Conservation (phyloP, 352 stramenopile species). For the Globisporangium yorkense region DNA sequence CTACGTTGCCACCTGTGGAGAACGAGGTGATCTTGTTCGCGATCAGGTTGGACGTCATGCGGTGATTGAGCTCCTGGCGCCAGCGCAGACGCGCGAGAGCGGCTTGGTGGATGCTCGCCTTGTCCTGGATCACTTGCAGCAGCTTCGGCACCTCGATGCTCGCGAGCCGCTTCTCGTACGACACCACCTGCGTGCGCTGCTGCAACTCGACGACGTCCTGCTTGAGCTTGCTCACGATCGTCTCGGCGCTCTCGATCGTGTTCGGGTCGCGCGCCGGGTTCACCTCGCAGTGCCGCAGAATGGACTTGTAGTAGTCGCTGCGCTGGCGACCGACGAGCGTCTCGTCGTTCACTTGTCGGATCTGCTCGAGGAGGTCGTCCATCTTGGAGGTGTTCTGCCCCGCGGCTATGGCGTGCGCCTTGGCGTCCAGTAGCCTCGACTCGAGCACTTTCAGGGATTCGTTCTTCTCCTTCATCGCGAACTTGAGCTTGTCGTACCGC, state of each 20-base stretch:
- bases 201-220: conserved; percentile 64
- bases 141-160: conserved; percentile 61
- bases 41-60: conserved; percentile 20
- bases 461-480: conserved; percentile 46
- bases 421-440: conserved; percentile 50
- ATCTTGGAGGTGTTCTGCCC: conserved; percentile 47
- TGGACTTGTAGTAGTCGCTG: conserved; percentile 77
- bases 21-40: conserved; percentile 6
- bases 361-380: conserved; percentile 63
- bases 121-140: conserved; percentile 57
- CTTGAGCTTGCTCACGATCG: conserved; percentile 47
- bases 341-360: conserved; percentile 52
- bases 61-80: conserved; percentile 58
- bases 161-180: conserved; percentile 61
- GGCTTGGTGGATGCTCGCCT: conserved; percentile 56
- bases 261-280: conserved; percentile 71
- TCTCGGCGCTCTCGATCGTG: conserved; percentile 69
- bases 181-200: conserved; percentile 62
- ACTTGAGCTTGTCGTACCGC: conserved; percentile 75
- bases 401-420: conserved; percentile 31
- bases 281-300: conserved; percentile 74
- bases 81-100: conserved; percentile 57
- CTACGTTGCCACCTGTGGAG: neutral
- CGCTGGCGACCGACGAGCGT: conserved; percentile 53
- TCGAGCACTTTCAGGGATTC: conserved; percentile 43